Evolutionary conservation across 805 yeast genomes (phyloP).

Genomic region (Spencermartinsiella europaea): DNA sequence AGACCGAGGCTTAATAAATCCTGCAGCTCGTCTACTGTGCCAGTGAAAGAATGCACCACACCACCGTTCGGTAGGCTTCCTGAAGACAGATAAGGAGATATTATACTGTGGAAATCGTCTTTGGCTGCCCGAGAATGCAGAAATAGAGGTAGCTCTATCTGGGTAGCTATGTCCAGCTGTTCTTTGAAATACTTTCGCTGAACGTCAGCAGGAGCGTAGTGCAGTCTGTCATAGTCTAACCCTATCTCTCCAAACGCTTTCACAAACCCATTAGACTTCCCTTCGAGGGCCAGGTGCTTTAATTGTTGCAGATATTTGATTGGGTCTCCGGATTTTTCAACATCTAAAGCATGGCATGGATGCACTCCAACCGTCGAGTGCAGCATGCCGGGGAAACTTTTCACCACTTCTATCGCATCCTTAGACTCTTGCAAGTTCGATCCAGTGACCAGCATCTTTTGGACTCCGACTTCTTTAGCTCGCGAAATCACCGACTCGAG

Average conservation of each 20-base stretch:
- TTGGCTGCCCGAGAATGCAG: conserved; percentile 86
- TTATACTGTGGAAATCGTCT: conserved; percentile 64
- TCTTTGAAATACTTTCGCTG: conserved; percentile 63
- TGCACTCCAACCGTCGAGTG: conserved; percentile 88
- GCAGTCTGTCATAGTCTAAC: conserved; percentile 84
- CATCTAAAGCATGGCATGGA: conserved; percentile 77
- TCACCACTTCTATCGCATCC: conserved; percentile 55
- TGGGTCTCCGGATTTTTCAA: conserved; percentile 30
- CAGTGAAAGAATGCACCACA: conserved; percentile 96
- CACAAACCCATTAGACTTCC: conserved; percentile 47
- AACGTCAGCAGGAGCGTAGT: conserved; percentile 61
- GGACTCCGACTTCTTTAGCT: conserved; percentile 62
- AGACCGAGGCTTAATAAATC: conserved; percentile 54
- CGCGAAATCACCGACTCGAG: conserved; percentile 56
- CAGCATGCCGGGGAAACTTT: conserved; percentile 32
- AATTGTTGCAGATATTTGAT: conserved; percentile 43
- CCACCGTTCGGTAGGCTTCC: conserved; percentile 48
- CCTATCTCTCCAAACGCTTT: conserved; percentile 95
- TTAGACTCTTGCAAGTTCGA: conserved; percentile 64
- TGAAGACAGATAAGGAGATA: conserved; percentile 51
- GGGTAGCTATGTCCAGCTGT: conserved; percentile 61
- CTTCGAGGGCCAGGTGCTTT: conserved; percentile 43
- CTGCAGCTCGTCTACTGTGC: conserved; percentile 58
- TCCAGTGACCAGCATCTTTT: conserved; percentile 75
- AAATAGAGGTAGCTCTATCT: conserved; percentile 66